A percentile compares a stretch with the other conserved stretches of the same genome.
Conservation (phyloP, 225 moss, liverwort and hornwort genomes). For the Asterella californica region DNA sequence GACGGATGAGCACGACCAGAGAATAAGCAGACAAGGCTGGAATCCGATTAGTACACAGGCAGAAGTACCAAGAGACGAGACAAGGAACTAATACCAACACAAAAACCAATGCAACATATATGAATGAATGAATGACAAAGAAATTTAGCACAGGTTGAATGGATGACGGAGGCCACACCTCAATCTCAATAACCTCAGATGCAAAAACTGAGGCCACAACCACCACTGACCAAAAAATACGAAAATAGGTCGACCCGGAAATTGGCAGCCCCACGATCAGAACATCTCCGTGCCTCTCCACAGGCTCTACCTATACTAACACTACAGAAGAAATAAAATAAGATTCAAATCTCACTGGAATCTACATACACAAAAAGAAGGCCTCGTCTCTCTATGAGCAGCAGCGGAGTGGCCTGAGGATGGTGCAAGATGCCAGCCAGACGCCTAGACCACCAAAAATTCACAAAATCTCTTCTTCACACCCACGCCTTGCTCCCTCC, state of each 20-base stretch:
- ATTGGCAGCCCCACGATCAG: conserved; percentile 32
- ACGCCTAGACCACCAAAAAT: conserved; percentile 17
- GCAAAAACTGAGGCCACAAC: conserved; percentile 36
- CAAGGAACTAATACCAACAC: conserved; percentile 17
- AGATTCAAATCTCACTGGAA: conserved; percentile 29
- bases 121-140: conserved; percentile 22
- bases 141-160: conserved; percentile 22
- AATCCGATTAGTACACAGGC: conserved; percentile 30
- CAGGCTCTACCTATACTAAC: conserved; percentile 13
- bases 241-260: conserved; percentile 31
- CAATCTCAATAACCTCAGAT: conserved; percentile 30
- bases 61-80: conserved; percentile 18
- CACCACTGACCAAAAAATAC: conserved; percentile 28
- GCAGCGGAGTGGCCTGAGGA: conserved; percentile 16
- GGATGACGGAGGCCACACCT: conserved; percentile 33
- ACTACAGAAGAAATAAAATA: conserved; percentile 24
- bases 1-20: conserved; percentile 7
- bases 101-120: conserved; percentile 25
- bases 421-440: conserved; percentile 19
- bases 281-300: conserved; percentile 20
- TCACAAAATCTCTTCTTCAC: conserved; percentile 24
- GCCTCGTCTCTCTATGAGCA: not conserved
- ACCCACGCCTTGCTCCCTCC: conserved; percentile 19
- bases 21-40: conserved; percentile 3
- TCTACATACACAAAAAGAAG: conserved; percentile 29